These are phyloP conservation scores for Candida mesenterica DNA, from an alignment of 1,139 yeast species.

Conservation along the genomic window DNA sequence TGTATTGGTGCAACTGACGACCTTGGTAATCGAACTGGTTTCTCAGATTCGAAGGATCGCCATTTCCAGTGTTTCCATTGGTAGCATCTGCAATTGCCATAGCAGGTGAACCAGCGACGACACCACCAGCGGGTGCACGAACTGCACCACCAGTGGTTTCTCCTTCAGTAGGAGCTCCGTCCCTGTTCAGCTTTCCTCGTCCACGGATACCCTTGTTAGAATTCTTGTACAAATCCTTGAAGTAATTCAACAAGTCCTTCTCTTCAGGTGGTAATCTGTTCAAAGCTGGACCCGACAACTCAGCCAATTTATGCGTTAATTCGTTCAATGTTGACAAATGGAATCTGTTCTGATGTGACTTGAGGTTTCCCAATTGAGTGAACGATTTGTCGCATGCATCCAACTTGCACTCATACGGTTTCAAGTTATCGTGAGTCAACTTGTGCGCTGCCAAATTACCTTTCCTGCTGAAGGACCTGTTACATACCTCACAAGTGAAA, in stretches of 20 bases:
- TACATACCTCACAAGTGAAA: constrained; percentile 71
- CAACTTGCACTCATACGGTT: constrained; percentile 77
- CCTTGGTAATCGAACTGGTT: constrained; percentile 12
- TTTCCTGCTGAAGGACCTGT: constrained; percentile 75
- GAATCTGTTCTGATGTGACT: constrained; percentile 89
- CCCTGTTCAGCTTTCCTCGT: constrained; percentile 57
- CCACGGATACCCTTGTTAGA: constrained; percentile 91
- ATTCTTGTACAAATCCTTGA: constrained; percentile 78
- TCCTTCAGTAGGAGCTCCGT: constrained; percentile 2
- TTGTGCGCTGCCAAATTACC: constrained; percentile 88
- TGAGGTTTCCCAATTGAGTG: constrained; percentile 88
- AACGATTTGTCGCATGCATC: constrained; percentile 83
- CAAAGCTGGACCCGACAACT: constrained; percentile 45
- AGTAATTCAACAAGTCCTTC: constrained; percentile 67
- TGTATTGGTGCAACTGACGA: constrained; percentile 3
- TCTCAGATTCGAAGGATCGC: background rate
- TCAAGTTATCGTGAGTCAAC: constrained; percentile 73
- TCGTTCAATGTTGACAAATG: constrained; percentile 69
- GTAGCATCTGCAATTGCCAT: constrained; percentile 2
- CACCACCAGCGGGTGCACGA: constrained; percentile 9
- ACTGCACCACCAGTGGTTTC: constrained; percentile 5
- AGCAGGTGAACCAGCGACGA: constrained; percentile 10
- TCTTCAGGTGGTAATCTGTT: constrained; percentile 59
- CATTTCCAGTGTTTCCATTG: background rate
- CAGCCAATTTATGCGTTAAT: constrained; percentile 64